Evolutionary conservation across 2,329 filamentous ascomycete genomes (phyloP).

Genomic region (Gnomoniopsis sp.): DNA sequence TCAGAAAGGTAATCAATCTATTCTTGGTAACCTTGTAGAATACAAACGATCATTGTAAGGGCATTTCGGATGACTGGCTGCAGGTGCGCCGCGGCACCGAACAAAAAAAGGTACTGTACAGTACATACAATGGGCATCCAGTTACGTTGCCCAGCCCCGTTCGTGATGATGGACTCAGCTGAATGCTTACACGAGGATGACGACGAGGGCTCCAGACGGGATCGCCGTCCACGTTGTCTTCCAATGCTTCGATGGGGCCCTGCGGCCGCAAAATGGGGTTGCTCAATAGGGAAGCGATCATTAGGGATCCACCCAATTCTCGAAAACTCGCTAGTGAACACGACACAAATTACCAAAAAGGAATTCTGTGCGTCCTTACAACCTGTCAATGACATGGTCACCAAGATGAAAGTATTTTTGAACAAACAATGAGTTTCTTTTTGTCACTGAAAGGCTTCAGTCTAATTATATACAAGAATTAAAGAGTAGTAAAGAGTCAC

Average conservation of each 20-base stretch:
- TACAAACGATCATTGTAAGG: no score
- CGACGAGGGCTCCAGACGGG: background rate
- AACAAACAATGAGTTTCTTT: background rate
- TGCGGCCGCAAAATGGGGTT: background rate
- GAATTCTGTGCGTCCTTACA: background rate
- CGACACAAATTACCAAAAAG: background rate
- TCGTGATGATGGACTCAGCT: no score
- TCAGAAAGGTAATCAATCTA: no score
- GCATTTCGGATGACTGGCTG: no score
- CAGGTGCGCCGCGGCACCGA: background rate
- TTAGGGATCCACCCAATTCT: background rate
- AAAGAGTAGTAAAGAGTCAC: conserved; percentile 1
- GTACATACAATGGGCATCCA: background rate
- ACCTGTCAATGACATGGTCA: background rate
- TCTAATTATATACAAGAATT: conserved; percentile 12
- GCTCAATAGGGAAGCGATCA: background rate
- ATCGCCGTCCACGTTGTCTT: background rate
- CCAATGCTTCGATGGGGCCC: background rate
- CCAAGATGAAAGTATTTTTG: background rate
- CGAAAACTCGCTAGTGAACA: background rate
- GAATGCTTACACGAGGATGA: background rate
- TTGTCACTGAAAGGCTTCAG: background rate
- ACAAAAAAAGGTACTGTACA: no score
- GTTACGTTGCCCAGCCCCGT: no score
- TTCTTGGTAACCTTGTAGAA: no score